phyloP scores from a whole-genome alignment of 108 stramenopile species.

The Bacterosira constricta region DNA sequence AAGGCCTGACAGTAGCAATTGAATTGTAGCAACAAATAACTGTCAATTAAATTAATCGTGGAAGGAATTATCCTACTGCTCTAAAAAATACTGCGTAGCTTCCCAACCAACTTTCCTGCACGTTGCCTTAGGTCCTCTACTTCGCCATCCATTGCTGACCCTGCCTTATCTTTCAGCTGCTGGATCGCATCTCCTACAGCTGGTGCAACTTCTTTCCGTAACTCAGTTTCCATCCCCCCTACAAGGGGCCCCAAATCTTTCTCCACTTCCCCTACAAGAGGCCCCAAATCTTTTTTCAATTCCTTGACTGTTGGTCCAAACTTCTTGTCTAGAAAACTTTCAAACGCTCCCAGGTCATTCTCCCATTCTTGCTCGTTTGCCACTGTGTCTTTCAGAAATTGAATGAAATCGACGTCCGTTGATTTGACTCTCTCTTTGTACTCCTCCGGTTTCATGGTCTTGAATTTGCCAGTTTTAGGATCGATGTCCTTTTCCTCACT shows the following conservation, averaged over 20 bases:
- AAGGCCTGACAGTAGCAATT: no score
- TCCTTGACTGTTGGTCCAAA: slow-evolving; percentile 41
- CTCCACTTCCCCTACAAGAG: slow-evolving; percentile 6
- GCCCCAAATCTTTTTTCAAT: slow-evolving; percentile 32
- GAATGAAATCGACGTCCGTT: slow-evolving; percentile 35
- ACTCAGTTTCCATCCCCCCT: slow-evolving; percentile 9
- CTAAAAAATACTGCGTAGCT: slow-evolving; percentile 40
- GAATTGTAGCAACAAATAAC: no score
- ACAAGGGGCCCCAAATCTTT: slow-evolving; percentile 3
- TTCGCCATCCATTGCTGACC: slow-evolving; percentile 17
- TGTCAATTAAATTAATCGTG: no score
- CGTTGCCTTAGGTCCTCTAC: slow-evolving; percentile 27
- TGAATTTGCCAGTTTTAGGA: slow-evolving; percentile 52
- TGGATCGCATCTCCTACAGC: slow-evolving; percentile 13
- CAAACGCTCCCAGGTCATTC: slow-evolving; percentile 44
- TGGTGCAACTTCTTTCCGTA: slow-evolving; percentile 22
- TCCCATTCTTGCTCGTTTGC: slow-evolving; percentile 46
- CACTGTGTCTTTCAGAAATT: slow-evolving; percentile 43
- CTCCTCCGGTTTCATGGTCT: slow-evolving; percentile 38
- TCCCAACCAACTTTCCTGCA: slow-evolving; percentile 26
- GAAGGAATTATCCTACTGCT: not conserved
- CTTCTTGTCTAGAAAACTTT: slow-evolving; percentile 39
- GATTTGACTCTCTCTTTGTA: slow-evolving; percentile 28
- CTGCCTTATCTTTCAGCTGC: slow-evolving; percentile 34
- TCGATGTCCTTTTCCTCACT: slow-evolving; percentile 40